phyloP scores from a whole-genome alignment of 2,329 filamentous ascomycete species.

The Phaeosphaeriaceae sp. region DNA sequence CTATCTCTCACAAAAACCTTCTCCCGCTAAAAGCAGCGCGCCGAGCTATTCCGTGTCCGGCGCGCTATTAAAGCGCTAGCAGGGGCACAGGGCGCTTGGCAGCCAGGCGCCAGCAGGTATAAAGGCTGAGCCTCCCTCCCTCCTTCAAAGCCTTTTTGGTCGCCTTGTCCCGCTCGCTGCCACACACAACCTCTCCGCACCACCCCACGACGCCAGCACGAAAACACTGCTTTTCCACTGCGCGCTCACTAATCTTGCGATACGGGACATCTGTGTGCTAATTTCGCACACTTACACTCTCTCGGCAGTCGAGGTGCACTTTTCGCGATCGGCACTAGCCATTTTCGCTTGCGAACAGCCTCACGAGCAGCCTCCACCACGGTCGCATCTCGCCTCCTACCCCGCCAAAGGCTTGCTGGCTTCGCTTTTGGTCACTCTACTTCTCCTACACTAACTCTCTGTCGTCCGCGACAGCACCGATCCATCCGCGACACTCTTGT shows the following conservation, averaged over 20 bases:
- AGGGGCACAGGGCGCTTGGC: background rate
- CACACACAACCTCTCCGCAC: slow-evolving; percentile 32
- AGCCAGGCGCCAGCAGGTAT: slow-evolving; percentile 16
- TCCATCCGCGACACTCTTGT: slow-evolving; percentile 40
- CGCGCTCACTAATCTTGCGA: slow-evolving; percentile 41
- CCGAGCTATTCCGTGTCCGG: slow-evolving; percentile 17
- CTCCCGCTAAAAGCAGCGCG: slow-evolving; percentile 32
- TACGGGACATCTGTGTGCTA: slow-evolving; percentile 27
- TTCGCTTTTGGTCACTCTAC: slow-evolving; percentile 48
- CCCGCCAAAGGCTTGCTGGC: slow-evolving; percentile 52
- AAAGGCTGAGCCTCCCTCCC: slow-evolving; percentile 32
- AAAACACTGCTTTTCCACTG: slow-evolving; percentile 35
- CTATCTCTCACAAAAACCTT: slow-evolving; percentile 34
- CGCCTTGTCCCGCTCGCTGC: slow-evolving; percentile 36
- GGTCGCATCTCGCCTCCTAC: slow-evolving; percentile 30
- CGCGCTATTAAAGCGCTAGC: slow-evolving; percentile 18
- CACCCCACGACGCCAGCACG: slow-evolving; percentile 33
- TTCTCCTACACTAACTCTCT: slow-evolving; percentile 33
- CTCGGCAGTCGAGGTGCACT: slow-evolving; percentile 30
- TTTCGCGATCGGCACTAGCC: slow-evolving; percentile 42
- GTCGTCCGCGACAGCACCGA: slow-evolving; percentile 35
- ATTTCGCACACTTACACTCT: slow-evolving; percentile 40
- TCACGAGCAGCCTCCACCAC: slow-evolving; percentile 33
- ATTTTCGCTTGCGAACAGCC: slow-evolving; percentile 34
- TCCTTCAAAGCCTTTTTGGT: slow-evolving; percentile 35